Base-by-base conservation (phyloP, 208 protist genomes). In the Balamuthia mandrillaris region DNA sequence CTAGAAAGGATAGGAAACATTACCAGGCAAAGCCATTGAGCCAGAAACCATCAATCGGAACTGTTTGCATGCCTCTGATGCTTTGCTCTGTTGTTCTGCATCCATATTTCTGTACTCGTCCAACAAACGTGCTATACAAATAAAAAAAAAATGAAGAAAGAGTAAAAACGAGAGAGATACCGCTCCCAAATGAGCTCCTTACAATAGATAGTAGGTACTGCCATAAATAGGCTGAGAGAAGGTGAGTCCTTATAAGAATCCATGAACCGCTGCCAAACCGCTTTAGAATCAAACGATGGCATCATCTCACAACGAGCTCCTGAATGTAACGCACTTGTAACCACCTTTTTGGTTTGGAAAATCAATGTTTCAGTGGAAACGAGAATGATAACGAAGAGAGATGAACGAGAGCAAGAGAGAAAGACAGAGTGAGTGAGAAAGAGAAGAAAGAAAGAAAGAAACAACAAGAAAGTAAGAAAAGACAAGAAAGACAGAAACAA, bases 151-250 rank as follows among this genome's bases (percentile, higher is more conserved):
- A n/a, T 12, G 4, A 16, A 47, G 33, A 7, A 3, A 14, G 37
- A 1, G 21, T 16, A 56, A n/a, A n/a, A n/a, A n/a, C n/a, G n/a
- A n/a, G n/a, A n/a, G n/a, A n/a, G n/a, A n/a, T 10, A 49, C n/a
- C 10, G 24, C 29, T 10, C 14, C 12, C 21, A 18, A 10, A 27
- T 4, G 52, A 60, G 31, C 24, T 33, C 3, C 68, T 3, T 33
- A 77, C 85, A n/a, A 91, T 99, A 98, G 47, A 99, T 95, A 0
- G 97, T 98, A 5, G 97, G 97, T 0, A 99, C 97, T n/a, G 96
- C 97, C 96, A 98, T 98, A 87, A 98, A 96, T n/a, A 98, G 88
- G 6, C 91, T 93, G 63, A 96, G 91, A 21, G 21, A 31, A 14
- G 45, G 24, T n/a, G n/a, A n/a, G n/a, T n/a, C n/a, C 24, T 29